These are phyloP conservation scores for Teratosphaeria nubilosa DNA, from an alignment of 2,329 filamentous ascomycete species.

Conservation along the genomic window DNA sequence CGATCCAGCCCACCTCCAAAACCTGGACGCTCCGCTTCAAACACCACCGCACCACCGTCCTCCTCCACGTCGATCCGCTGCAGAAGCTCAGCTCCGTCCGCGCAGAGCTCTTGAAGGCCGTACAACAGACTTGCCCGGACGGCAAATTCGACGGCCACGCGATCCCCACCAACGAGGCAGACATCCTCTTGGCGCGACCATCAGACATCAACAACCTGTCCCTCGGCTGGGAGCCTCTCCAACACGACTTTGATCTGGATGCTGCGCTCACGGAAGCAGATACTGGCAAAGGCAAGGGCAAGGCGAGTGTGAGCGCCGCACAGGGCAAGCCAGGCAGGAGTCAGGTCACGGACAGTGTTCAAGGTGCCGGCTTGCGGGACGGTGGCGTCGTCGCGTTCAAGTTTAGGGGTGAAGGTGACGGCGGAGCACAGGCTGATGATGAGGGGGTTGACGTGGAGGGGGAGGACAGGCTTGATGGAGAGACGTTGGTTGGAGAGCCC, in stretches of 20 bases:
- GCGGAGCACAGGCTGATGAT: neutral
- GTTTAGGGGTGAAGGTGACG: slow-evolving; percentile 16
- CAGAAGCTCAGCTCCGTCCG: slow-evolving; percentile 32
- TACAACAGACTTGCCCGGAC: slow-evolving; percentile 29
- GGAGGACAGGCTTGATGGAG: slow-evolving; percentile 7
- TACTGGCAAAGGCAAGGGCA: slow-evolving; percentile 31
- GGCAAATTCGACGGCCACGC: slow-evolving; percentile 25
- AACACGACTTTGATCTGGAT: slow-evolving; percentile 11
- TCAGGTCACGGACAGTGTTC: slow-evolving; percentile 27
- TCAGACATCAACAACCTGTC: slow-evolving; percentile 30
- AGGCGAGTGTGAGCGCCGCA: slow-evolving; percentile 16
- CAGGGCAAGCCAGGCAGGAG: slow-evolving; percentile 24
- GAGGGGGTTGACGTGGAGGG: slow-evolving; percentile 7
- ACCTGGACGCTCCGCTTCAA: slow-evolving; percentile 39
- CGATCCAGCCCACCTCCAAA: slow-evolving; percentile 17
- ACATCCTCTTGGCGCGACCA: slow-evolving; percentile 33
- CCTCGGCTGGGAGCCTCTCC: slow-evolving; percentile 31
- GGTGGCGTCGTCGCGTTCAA: slow-evolving; percentile 27
- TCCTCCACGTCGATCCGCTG: slow-evolving; percentile 37
- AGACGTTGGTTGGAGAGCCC: slow-evolving; percentile 2
- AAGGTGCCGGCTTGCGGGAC: slow-evolving; percentile 24
- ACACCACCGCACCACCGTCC: slow-evolving; percentile 34
- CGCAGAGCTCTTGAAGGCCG: slow-evolving; percentile 30
- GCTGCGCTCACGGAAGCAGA: slow-evolving; percentile 15
- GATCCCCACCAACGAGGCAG: slow-evolving; percentile 29